phyloP scores from a whole-genome alignment of 345 rosid species.

The Mercurialis annua region DNA sequence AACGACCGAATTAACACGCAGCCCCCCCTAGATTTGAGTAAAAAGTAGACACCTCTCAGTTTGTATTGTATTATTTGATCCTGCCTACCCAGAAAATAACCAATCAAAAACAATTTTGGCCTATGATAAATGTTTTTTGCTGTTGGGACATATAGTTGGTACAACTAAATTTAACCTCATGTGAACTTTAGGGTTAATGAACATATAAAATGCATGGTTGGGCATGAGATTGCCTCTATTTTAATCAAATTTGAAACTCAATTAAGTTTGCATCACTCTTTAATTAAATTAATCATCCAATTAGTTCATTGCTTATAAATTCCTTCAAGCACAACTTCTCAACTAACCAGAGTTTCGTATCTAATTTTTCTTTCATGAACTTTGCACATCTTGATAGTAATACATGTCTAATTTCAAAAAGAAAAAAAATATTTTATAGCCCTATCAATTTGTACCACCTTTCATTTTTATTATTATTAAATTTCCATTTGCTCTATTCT shows the following conservation, averaged over 20 bases:
- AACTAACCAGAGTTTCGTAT: background rate
- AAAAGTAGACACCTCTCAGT: too few relatives aligned
- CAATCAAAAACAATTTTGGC: background rate
- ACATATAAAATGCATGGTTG: background rate
- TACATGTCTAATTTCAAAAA: too few relatives aligned
- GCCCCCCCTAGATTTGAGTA: too few relatives aligned
- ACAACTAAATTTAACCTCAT: background rate
- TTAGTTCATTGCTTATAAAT: background rate
- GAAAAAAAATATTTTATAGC: too few relatives aligned
- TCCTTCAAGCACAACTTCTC: slow-evolving; percentile 2
- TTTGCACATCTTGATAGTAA: background rate
- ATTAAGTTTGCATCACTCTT: background rate
- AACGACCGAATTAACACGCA: too few relatives aligned
- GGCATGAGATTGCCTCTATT: background rate
- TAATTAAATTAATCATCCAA: background rate
- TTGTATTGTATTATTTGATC: background rate
- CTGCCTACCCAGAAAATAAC: background rate
- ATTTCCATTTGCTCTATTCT: too few relatives aligned
- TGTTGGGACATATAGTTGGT: background rate
- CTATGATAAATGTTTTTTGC: background rate
- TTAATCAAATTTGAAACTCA: background rate
- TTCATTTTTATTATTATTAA: too few relatives aligned
- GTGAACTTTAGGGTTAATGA: background rate
- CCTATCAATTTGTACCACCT: too few relatives aligned
- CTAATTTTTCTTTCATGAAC: background rate